A percentile compares a stretch with the other conserved stretches of the same genome.
Evolutionary conservation across 108 stramenopile genomes (phyloP).

Genomic region (Cyclostephanos tholiformis): DNA sequence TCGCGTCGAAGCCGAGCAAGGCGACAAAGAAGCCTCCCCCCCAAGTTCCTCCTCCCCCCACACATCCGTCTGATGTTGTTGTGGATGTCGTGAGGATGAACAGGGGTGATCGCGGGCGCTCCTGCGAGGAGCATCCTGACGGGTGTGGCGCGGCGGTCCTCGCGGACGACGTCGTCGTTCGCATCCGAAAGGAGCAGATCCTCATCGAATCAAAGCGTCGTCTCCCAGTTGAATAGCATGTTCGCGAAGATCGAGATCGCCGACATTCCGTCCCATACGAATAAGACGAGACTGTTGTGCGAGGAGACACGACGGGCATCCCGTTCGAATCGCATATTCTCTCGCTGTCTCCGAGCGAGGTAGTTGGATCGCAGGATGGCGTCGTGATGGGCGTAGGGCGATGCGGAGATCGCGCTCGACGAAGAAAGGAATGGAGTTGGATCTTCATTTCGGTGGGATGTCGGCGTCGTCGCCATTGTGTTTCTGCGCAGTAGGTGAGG

Average conservation of each 20-base stretch:
- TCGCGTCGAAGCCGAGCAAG: too few relatives aligned
- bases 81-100: too few relatives aligned
- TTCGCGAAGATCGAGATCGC: conserved; percentile 47
- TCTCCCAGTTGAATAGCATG: conserved; percentile 57
- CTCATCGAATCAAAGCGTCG: conserved; percentile 54
- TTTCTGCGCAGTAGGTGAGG: too few relatives aligned
- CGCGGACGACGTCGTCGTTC: too few relatives aligned
- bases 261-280: conserved; percentile 40
- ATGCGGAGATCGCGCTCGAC: conserved; percentile 20
- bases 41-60: too few relatives aligned
- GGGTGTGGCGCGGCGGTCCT: too few relatives aligned
- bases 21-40: too few relatives aligned
- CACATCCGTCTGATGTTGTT: too few relatives aligned
- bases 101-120: too few relatives aligned
- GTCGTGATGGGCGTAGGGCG: conserved; percentile 19
- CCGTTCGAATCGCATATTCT: conserved; percentile 1
- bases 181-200: too few relatives aligned
- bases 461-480: not conserved
- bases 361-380: conserved; percentile 5
- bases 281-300: conserved; percentile 19
- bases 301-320: conserved; percentile 20
- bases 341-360: not conserved
- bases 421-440: conserved; percentile 5
- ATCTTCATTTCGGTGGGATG: conserved; percentile 9
- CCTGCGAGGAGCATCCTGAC: too few relatives aligned